These are phyloP conservation scores for Yamadazyma tumulicola DNA, from an alignment of 805 yeast genomes.

Conservation along the genomic window DNA sequence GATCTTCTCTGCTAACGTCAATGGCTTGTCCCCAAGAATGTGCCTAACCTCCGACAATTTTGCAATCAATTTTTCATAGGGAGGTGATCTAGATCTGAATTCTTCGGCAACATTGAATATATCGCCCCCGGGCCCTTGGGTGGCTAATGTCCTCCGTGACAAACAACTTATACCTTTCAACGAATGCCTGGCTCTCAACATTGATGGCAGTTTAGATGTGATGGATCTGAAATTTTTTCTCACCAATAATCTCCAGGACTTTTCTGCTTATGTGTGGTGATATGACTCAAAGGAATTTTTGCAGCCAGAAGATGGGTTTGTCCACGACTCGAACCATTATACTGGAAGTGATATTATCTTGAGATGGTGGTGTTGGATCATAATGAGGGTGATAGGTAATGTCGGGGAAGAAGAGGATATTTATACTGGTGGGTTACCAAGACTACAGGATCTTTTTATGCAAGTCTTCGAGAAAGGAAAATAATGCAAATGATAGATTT, in stretches of 20 bases:
- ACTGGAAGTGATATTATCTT: too few species aligned
- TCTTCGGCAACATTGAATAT: constrained; percentile 50
- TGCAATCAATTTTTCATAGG: constrained; percentile 69
- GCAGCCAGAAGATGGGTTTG: not conserved
- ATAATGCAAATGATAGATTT: too few species aligned
- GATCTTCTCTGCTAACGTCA: constrained; percentile 92
- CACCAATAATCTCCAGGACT: constrained; percentile 9
- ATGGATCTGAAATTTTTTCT: constrained; percentile 1
- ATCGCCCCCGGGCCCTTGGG: constrained; percentile 24
- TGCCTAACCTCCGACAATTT: constrained; percentile 62
- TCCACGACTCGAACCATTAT: not conserved
- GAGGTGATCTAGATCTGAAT: constrained; percentile 74
- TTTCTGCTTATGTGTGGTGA: constrained; percentile 8
- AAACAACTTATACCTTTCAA: not conserved
- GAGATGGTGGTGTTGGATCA: too few species aligned
- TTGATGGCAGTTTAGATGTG: not conserved
- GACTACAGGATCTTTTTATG: too few species aligned
- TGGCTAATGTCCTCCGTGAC: constrained; percentile 22
- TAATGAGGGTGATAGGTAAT: too few species aligned
- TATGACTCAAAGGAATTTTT: constrained; percentile 8
- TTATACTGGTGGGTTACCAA: too few species aligned
- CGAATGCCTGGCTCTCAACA: not conserved
- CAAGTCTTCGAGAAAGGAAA: too few species aligned
- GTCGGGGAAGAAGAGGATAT: too few species aligned
- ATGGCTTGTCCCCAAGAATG: constrained; percentile 65